Base-by-base conservation (phyloP, 108 stramenopile species). In the Nitzschia inconspicua region DNA sequence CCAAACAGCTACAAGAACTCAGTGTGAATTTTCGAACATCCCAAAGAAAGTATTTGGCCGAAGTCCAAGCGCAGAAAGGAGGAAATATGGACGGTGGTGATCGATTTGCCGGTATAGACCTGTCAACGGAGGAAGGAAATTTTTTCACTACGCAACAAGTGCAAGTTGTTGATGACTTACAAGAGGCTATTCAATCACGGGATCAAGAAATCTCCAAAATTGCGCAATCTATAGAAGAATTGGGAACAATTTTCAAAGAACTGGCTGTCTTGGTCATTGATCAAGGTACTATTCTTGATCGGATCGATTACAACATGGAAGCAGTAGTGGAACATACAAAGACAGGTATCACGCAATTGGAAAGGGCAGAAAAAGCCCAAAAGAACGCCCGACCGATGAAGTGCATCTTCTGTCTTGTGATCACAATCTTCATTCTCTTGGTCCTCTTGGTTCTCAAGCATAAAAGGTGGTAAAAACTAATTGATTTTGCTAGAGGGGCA, bases 301-400 rank as follows among this genome's bases (percentile, higher is more conserved):
- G 99, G 8, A 99, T 99, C 58, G 99, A 99, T 70, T 99, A 96
- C 80, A 99, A 99, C 65, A 98, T 99, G 98, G 99, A 99, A 75
- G 90, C 96, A 30, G 98, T 98, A 26, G 96, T 99, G 5, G 97
- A 99, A 77, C 93, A 95, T 66, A 97, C 96, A 31, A 94, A 97
- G 53, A 88, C 93, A 44, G 99, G 98, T 32, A 95, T 99, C 41
- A 67, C 79, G 30, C 96, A 99, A 70, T 73, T 99, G 42, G 96
- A 98, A 65, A 82, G 79, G 62, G 99, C 99, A 5, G 99, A 99
- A 54, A 89, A 91, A 59, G 75, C 82, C 40, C 98, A 98, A 76
- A 98, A 98, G 81, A 93, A 85, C 52, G 97, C 98, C 1, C 70
- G 97, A 46, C 95, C 96, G 8, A 71, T 91, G 86, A 91, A 92